Evolutionary conservation across 805 yeast species (phyloP).

Genomic region (Starmerella bombicola): DNA sequence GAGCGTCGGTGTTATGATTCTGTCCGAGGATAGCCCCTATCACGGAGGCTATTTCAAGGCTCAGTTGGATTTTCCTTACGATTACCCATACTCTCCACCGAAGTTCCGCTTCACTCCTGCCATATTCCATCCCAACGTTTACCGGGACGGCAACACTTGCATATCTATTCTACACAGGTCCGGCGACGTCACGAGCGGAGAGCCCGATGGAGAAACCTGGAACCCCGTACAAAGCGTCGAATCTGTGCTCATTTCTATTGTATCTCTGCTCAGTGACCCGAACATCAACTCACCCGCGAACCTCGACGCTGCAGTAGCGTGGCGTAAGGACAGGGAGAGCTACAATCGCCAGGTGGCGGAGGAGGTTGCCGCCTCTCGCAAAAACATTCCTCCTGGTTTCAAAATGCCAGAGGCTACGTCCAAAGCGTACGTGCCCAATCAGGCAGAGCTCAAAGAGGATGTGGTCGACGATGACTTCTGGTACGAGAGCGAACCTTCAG

Average conservation of each 20-base stretch:
- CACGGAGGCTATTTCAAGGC: conserved; percentile 91
- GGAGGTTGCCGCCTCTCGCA: conserved; percentile 60
- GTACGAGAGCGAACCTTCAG: conserved; percentile 65
- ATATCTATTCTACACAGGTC: conserved; percentile 85
- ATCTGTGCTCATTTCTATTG: conserved; percentile 75
- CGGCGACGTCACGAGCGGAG: conserved; percentile 82
- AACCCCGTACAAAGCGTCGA: conserved; percentile 66
- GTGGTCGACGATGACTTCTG: conserved; percentile 72
- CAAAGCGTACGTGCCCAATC: conserved; percentile 38
- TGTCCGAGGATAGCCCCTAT: conserved; percentile 76
- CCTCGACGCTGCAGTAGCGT: conserved; percentile 87
- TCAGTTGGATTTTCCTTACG: conserved; percentile 83
- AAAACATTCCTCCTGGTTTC: conserved; percentile 79
- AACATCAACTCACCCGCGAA: conserved; percentile 89
- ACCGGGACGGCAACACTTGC: conserved; percentile 85
- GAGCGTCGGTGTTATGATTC: conserved; percentile 88
- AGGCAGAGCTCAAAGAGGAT: conserved; percentile 32
- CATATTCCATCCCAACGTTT: conserved; percentile 89
- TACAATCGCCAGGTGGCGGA: conserved; percentile 63
- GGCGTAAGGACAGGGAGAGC: conserved; percentile 66
- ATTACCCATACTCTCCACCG: conserved; percentile 89
- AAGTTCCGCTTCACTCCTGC: conserved; percentile 85
- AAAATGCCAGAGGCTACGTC: conserved; percentile 57
- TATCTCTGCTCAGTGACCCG: conserved; percentile 86
- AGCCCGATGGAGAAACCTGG: conserved; percentile 91